These are phyloP conservation scores for Backusella tuberculispora DNA, from an alignment of 192 early-diverging fungal genomes.

Conservation along the genomic window DNA sequence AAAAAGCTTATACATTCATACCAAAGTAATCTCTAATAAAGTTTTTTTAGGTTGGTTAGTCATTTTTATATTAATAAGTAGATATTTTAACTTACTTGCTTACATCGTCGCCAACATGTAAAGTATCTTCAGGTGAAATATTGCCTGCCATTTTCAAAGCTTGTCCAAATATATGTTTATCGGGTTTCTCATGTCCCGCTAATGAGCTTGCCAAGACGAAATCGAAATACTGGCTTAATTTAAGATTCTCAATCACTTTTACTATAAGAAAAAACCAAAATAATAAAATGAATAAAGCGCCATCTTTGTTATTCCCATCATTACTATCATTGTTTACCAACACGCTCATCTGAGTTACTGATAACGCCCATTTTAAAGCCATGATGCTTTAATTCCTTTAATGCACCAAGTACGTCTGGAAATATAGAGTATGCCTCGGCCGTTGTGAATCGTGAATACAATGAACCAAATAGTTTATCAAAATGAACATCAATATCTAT, in stretches of 20 bases:
- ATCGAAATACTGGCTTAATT: constrained; percentile 59
- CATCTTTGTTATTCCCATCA: neutral
- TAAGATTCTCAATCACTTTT: constrained; percentile 34
- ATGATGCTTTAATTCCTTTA: constrained; percentile 48
- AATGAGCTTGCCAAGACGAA: constrained; percentile 58
- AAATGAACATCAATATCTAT: constrained; percentile 36
- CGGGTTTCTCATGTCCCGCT: constrained; percentile 61
- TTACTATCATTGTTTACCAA: constrained; percentile 32
- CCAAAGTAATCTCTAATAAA: constrained; percentile 30
- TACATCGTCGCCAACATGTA: constrained; percentile 69
- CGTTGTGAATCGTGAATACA: constrained; percentile 54
- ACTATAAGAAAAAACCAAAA: constrained; percentile 22
- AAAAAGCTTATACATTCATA: neutral
- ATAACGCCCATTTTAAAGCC: constrained; percentile 60
- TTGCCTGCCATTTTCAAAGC: constrained; percentile 42
- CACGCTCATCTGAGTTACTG: constrained; percentile 64
- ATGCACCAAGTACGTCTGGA: constrained; percentile 50
- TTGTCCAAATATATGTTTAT: constrained; percentile 53
- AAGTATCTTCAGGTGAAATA: constrained; percentile 46
- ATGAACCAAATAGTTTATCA: constrained; percentile 27
- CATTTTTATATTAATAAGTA: neutral
- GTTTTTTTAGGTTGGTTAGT: neutral
- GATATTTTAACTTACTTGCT: constrained; percentile 34
- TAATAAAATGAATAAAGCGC: neutral
- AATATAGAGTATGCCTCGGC: constrained; percentile 58